A percentile compares a stretch with the other conserved stretches of the same genome.
Evolutionary conservation across 2,329 filamentous ascomycete genomes (phyloP).

Genomic region (Neopestalotiopsis sp.): DNA sequence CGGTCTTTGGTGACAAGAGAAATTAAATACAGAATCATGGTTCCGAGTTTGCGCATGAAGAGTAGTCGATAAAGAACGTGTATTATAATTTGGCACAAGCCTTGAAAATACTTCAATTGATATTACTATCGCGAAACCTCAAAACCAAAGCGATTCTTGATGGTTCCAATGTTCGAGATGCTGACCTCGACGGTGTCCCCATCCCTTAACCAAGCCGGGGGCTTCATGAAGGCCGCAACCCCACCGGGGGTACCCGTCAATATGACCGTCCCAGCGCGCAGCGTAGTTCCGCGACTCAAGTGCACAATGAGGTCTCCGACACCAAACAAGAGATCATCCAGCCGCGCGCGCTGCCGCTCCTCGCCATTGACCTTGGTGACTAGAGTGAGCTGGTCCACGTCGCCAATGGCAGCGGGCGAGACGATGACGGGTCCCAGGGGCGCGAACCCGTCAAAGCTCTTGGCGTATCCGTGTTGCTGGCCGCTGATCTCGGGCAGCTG

Average conservation of each 20-base stretch:
- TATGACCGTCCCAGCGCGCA: constrained; percentile 4
- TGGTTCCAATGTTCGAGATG: neutral
- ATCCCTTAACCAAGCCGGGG: neutral
- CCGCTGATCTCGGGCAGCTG: constrained; percentile 51
- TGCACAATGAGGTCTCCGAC: constrained; percentile 14
- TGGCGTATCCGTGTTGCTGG: constrained; percentile 63
- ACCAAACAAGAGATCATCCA: constrained; percentile 40
- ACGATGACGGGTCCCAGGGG: constrained; percentile 60
- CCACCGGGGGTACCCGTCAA: constrained; percentile 6
- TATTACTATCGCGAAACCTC: neutral
- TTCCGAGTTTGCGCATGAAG: no score
- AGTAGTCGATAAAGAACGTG: no score
- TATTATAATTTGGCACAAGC: no score
- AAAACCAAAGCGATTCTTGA: neutral
- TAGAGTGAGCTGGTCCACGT: constrained; percentile 46
- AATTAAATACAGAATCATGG: neutral
- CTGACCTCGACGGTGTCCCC: neutral
- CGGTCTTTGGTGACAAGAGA: neutral
- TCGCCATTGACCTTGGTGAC: constrained; percentile 55
- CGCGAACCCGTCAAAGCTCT: constrained; percentile 63
- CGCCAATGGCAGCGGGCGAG: constrained; percentile 45
- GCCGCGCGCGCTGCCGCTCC: constrained; percentile 54
- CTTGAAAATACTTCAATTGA: no score
- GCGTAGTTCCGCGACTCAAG: constrained; percentile 4
- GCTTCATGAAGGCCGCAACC: neutral